phyloP scores from a whole-genome alignment of 345 rosid species.

The Populus tremula region DNA sequence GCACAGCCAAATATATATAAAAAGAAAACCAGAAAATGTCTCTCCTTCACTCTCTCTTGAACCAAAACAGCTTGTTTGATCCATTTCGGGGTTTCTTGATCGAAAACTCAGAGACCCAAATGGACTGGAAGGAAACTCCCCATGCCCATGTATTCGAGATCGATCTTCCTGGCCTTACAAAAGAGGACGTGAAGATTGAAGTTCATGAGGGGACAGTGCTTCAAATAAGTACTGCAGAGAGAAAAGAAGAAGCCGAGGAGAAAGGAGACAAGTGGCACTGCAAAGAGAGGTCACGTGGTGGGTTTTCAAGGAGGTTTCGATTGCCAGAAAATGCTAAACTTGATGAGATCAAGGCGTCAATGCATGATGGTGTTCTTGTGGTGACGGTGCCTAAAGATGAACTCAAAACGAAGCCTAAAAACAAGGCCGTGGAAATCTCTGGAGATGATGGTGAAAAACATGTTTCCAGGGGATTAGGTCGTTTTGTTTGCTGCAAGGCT shows the following conservation, averaged over 20 bases:
- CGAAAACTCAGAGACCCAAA: not conserved
- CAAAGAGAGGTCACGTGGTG: conserved; percentile 26
- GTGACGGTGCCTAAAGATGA: conserved; percentile 32
- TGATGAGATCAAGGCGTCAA: conserved; percentile 39
- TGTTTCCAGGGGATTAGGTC: conserved; percentile 27
- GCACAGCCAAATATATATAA: too few species aligned
- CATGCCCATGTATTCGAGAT: conserved; percentile 33
- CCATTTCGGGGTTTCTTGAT: not conserved
- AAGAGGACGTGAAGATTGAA: conserved; percentile 41
- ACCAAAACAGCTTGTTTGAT: not conserved
- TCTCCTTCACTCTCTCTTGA: conserved; percentile 4
- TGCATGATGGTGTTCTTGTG: conserved; percentile 37
- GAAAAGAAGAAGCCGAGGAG: conserved; percentile 19
- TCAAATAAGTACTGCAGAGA: conserved; percentile 19
- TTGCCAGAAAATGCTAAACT: conserved; percentile 34
- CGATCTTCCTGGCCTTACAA: conserved; percentile 41
- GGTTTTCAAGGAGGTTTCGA: conserved; percentile 28
- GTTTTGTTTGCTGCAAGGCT: conserved; percentile 43
- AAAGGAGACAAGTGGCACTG: conserved; percentile 38
- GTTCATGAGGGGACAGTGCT: conserved; percentile 21
- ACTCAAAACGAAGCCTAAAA: not conserved
- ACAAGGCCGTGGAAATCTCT: conserved; percentile 23
- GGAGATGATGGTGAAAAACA: conserved; percentile 13
- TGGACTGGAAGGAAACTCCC: conserved; percentile 49
- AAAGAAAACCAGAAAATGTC: conserved; percentile 3